These are phyloP conservation scores for Ceratocystis albifundus DNA, from an alignment of 2,329 filamentous ascomycete species.

Conservation along the genomic window DNA sequence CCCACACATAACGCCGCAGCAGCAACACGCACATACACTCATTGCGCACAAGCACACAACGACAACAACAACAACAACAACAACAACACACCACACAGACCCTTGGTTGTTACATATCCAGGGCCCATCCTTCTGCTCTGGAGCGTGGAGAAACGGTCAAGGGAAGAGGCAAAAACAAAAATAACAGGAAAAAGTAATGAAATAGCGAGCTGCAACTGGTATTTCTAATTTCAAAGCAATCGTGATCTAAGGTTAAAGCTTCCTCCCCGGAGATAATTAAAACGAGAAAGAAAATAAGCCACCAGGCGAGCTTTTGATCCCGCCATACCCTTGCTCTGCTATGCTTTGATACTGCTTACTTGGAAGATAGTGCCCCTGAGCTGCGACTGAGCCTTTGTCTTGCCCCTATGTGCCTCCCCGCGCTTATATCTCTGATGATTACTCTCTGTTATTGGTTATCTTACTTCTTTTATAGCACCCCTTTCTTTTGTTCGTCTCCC, in stretches of 20 bases:
- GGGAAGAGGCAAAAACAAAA: too few species aligned
- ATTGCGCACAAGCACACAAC: background rate
- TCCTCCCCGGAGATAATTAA: too few species aligned
- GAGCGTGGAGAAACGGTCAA: too few species aligned
- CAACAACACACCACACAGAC: background rate
- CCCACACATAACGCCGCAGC: background rate
- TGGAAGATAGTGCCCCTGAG: too few species aligned
- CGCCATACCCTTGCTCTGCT: background rate
- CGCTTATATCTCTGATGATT: too few species aligned
- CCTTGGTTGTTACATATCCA: slow-evolving; percentile 1
- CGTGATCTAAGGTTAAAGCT: too few species aligned
- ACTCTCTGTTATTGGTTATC: background rate
- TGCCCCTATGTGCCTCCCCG: too few species aligned
- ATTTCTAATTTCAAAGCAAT: too few species aligned
- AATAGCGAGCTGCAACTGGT: background rate
- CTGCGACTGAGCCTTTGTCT: too few species aligned
- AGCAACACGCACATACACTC: background rate
- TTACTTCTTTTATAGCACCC: background rate
- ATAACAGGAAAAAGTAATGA: too few species aligned
- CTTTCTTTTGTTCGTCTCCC: background rate
- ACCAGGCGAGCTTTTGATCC: background rate
- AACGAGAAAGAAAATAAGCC: too few species aligned
- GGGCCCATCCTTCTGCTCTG: background rate
- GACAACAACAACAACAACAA: background rate
- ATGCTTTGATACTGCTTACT: background rate